These are phyloP conservation scores for Penicillium sp. DNA, from an alignment of 2,329 filamentous ascomycete species.

Conservation along the genomic window DNA sequence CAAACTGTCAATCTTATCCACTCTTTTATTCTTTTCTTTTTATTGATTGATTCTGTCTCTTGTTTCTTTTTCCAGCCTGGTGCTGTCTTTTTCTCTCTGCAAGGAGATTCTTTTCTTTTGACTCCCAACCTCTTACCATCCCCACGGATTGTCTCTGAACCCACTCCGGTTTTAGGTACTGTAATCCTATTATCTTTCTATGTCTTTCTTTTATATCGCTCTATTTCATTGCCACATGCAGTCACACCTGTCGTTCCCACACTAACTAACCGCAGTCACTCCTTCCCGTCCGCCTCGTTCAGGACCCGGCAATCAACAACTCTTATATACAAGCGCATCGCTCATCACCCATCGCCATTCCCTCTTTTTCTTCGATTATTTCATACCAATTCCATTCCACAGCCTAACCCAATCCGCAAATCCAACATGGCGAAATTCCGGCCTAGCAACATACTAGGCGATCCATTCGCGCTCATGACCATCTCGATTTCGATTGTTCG, in stretches of 20 bases:
- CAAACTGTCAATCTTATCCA: conserved; percentile 1
- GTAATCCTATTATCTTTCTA: neutral
- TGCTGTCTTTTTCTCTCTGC: conserved; percentile 22
- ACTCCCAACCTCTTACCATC: conserved; percentile 11
- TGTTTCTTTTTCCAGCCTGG: conserved; percentile 25
- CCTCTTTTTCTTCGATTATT: conserved; percentile 13
- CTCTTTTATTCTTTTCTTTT: conserved; percentile 10
- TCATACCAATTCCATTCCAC: conserved; percentile 15
- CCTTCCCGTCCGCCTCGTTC: conserved; percentile 6
- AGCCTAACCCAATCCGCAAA: conserved; percentile 4
- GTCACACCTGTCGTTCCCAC: neutral
- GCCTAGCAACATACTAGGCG: conserved; percentile 86
- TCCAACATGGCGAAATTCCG: conserved; percentile 57
- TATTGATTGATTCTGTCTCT: conserved; percentile 6
- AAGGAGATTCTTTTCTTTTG: conserved; percentile 15
- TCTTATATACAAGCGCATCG: conserved; percentile 7
- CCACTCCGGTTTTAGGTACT: conserved; percentile 19
- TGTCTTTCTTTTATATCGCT: neutral
- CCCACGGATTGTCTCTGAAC: conserved; percentile 11
- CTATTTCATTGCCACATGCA: neutral
- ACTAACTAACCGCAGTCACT: conserved; percentile 3
- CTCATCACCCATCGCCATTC: conserved; percentile 22
- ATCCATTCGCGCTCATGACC: conserved; percentile 93
- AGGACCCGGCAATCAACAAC: conserved; percentile 1
- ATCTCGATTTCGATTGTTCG: conserved; percentile 87